Evolutionary conservation across 1,284 basidiomycete species (phyloP).

Genomic region (Melampsora medusae): DNA sequence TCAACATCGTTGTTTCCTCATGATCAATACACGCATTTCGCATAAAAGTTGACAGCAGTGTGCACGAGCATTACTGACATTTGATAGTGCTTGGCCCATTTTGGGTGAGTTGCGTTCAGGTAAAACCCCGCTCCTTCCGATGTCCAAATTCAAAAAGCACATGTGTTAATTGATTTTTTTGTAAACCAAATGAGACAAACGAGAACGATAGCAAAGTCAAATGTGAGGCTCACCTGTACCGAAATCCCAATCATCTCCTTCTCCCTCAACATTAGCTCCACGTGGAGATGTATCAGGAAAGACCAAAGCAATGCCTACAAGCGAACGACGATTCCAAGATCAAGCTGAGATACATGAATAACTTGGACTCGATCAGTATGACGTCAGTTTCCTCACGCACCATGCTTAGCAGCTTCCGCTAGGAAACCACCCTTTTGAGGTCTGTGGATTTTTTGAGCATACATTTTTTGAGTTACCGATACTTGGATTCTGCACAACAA

Average conservation of each 20-base stretch:
- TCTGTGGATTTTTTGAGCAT: background rate
- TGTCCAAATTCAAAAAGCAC: too few species aligned
- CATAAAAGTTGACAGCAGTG: background rate
- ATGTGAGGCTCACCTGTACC: conserved; percentile 47
- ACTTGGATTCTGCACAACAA: background rate
- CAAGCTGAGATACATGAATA: background rate
- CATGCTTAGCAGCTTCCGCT: conserved; percentile 72
- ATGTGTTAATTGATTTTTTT: conserved; percentile 62
- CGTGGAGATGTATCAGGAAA: conserved; percentile 96
- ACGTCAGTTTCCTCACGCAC: background rate
- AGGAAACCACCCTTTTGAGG: conserved; percentile 86
- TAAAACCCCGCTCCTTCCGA: conserved; percentile 82
- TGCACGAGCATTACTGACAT: conserved; percentile 60
- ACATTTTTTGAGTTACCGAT: background rate
- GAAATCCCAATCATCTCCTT: conserved; percentile 78
- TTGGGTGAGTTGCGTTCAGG: conserved; percentile 76
- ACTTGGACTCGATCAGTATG: background rate
- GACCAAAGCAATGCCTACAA: conserved; percentile 71
- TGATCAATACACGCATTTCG: too few species aligned
- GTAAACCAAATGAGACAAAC: conserved; percentile 57
- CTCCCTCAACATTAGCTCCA: conserved; percentile 78
- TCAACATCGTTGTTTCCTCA: too few species aligned
- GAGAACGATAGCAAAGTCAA: background rate
- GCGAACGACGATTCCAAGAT: background rate
- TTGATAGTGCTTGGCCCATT: conserved; percentile 80